These are phyloP conservation scores for Arthrobotrys megalospora DNA, from an alignment of 2,329 filamentous ascomycete species.

Conservation along the genomic window DNA sequence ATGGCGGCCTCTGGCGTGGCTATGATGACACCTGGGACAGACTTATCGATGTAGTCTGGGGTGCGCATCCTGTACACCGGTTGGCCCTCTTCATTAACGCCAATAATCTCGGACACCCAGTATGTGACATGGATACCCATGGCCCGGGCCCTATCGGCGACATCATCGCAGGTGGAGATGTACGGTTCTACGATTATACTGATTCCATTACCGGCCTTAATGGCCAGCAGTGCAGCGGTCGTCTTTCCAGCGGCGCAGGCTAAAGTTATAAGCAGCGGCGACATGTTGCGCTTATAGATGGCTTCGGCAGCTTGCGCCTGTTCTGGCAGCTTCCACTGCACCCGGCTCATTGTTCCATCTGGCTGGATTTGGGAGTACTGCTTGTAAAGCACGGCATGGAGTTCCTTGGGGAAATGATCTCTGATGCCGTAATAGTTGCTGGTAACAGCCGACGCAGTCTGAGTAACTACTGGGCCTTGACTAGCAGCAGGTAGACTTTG, in stretches of 20 bases:
- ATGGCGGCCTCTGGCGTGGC: constrained; percentile 16
- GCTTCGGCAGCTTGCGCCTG: constrained; percentile 16
- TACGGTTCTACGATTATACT: constrained; percentile 20
- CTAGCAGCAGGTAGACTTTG: too few relatives aligned
- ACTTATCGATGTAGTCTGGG: neutral
- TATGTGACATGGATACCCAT: constrained; percentile 20
- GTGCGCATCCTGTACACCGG: neutral
- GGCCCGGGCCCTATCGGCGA: neutral
- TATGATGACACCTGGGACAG: neutral
- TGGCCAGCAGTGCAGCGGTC: neutral
- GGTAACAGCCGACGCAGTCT: neutral
- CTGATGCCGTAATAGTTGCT: neutral
- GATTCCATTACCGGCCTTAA: constrained; percentile 6
- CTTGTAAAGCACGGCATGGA: neutral
- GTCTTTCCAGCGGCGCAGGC: constrained; percentile 21
- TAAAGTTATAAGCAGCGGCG: constrained; percentile 6
- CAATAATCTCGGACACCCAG: neutral
- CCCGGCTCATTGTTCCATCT: neutral
- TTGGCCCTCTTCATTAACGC: neutral
- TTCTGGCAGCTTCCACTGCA: constrained; percentile 10
- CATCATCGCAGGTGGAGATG: constrained; percentile 18
- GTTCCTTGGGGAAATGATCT: neutral
- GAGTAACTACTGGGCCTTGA: too few relatives aligned
- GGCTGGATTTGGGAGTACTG: neutral
- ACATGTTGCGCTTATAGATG: constrained; percentile 11